Base-by-base conservation (phyloP, 805 yeast genomes). In the Myxozyma neotropica region DNA sequence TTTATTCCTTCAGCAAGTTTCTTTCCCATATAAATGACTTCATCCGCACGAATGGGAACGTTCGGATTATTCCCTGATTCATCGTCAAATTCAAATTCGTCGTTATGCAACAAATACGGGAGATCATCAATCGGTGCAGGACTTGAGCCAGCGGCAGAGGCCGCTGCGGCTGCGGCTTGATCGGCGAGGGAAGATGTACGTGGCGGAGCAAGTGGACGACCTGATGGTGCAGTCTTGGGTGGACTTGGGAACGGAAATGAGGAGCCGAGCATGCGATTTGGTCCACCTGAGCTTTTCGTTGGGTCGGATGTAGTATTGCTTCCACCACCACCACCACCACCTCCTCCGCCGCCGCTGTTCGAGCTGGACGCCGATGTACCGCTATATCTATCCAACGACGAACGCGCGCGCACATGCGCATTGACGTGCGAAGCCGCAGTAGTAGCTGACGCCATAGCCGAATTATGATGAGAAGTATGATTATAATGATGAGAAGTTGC, bases 1-100 rank as follows among this genome's bases (percentile, higher is more conserved):
- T 67, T 67, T 10, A 67, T 40, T 15, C 69, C 69, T 23, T 61
- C 68, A 19, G 65, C 67, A 13, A 67, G 53, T 45, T 61, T 67
- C 51, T 57, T 58, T 8, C 69, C 69, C 54, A 65, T 53, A 43
- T 64, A 58, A 23, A 67, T 50, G 24, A 67, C 65, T 27, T 67
- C 69, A 15, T 67, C 69, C 12, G 66, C 52, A 23, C 58, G 55
- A 27, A 59, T 62, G 17, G 58, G 62, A 12, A 48, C 45, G 31
- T 53, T 55, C 2, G 49, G 50, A 24, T 33, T 35, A 12, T 27
- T 26, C 10, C 40, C 52, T 10, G 43, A 33, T 12, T 59, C 64
- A 31, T 51, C 55, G 44, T 62, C 66, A 47, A 55, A 62, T 5
- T 59, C 66, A 43, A 62, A 62, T 29, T 62, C 63, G 31, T 61